Evolutionary conservation across 129 eudicot genomes (phyloP), one percentile per base, ranked within the genome.

Genomic region (Kitagawia praeruptora): DNA sequence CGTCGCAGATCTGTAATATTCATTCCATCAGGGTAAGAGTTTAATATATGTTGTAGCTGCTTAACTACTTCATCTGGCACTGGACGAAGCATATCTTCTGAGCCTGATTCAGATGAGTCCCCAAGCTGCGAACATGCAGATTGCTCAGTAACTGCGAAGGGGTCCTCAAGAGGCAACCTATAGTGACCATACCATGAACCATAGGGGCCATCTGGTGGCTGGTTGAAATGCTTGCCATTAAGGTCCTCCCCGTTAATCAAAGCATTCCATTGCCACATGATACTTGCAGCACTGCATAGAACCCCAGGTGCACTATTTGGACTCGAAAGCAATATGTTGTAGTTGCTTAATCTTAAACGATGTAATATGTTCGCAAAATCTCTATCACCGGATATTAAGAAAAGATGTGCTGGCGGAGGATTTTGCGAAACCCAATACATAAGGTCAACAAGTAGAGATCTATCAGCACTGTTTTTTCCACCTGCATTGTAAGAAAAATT

Each of bases 201-300:
- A 81, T 76, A 87, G 19, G 94, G 96, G 23, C 97, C 99, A 86
- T 95, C 99, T n/a, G 97, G 99, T 27, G 99, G 99, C 78, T 95
- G 96, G 85, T 95, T 95, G 79, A 95, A 95, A 82, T 87, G 89
- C 87, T 82, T 90, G 75, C 97, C 97, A 4, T 38, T 69, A 38
- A 89, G 88, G 44, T 85, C 85, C 74, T 92, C 95, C 40, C 99
- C 99, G 75, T 78, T 92, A 28, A 87, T 85, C 83, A 95, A 81
- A 75, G 91, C 61, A 78, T 76, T 84, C 99, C 99, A 95, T 41
- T 90, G 91, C 99, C 99, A 95, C 99, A 95, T 95, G 64, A 95
- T 86, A 79, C 92, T 95, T 78, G 99, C 97, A 38, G 99, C 96
- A 85, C 99, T 92, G 83, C 94, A 92, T 77, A 95, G 93, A 21